A percentile compares a stretch with the other conserved stretches of the same genome.
These are phyloP conservation scores for Bromus sterilis DNA, from an alignment of 176 grass and related monocot genomes.

Conservation along the genomic window DNA sequence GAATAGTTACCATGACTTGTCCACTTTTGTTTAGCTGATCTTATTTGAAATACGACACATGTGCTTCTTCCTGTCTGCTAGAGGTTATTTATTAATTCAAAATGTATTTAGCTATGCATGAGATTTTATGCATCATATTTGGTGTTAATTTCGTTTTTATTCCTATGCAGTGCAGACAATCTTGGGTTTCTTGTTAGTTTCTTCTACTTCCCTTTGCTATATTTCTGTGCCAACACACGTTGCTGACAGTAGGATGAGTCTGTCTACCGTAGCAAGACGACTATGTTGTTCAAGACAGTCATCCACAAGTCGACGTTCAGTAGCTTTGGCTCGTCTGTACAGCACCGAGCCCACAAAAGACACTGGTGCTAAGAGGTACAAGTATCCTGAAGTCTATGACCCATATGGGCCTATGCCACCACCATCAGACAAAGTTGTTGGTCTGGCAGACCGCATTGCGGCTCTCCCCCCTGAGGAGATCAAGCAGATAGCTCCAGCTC, in stretches of 20 bases:
- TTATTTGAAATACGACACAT: background rate
- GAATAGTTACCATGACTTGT: background rate
- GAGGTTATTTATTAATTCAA: background rate
- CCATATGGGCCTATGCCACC: conserved; percentile 68
- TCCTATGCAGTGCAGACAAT: conserved; percentile 12
- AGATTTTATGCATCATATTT: background rate
- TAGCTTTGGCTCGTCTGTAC: conserved; percentile 23
- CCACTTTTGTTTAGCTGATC: background rate
- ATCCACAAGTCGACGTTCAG: background rate
- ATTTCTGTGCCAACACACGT: background rate
- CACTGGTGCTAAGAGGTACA: conserved; percentile 49
- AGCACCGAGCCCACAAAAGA: conserved; percentile 30
- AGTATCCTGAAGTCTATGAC: conserved; percentile 69
- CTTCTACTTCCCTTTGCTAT: background rate
- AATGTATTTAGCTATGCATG: background rate
- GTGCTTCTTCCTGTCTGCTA: background rate
- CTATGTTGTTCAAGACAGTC: conserved; percentile 17
- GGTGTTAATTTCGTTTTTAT: background rate
- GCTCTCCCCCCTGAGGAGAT: conserved; percentile 70
- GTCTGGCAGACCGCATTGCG: conserved; percentile 73
- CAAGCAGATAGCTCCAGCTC: conserved; percentile 88
- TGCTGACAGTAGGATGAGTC: conserved; percentile 35
- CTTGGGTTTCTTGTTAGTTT: background rate
- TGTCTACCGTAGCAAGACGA: conserved; percentile 23
- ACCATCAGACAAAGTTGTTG: conserved; percentile 72